Evolutionary conservation across 2,329 filamentous ascomycete species (phyloP).

Genomic region (Fusarium continuum): DNA sequence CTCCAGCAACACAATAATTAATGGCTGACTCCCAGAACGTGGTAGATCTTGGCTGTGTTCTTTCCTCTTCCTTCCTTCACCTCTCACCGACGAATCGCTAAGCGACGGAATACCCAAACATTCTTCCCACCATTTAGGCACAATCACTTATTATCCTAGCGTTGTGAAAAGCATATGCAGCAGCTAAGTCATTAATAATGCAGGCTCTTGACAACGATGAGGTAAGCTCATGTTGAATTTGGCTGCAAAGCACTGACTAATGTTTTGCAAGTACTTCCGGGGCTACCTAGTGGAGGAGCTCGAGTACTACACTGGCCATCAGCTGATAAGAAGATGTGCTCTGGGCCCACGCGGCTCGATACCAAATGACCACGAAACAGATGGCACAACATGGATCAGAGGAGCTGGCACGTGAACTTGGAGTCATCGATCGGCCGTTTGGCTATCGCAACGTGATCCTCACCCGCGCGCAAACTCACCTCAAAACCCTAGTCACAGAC

Average conservation of each 20-base stretch:
- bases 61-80: no score
- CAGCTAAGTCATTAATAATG: background rate
- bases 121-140: no score
- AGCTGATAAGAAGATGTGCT: background rate
- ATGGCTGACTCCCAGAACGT: background rate
- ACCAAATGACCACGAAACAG: background rate
- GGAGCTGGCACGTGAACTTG: background rate
- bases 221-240: background rate
- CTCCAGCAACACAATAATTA: background rate
- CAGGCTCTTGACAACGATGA: background rate
- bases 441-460: background rate
- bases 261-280: background rate
- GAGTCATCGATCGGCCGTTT: background rate
- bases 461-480: background rate
- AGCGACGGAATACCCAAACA: background rate
- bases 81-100: background rate
- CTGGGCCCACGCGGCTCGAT: background rate
- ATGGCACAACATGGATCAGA: background rate
- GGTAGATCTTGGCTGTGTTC: background rate
- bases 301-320: background rate
- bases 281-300: background rate
- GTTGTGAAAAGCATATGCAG: no score
- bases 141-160: no score
- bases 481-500: background rate
- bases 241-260: background rate